A percentile compares a stretch with the other conserved stretches of the same genome.
These are phyloP conservation scores for Neurospora intermedia DNA, from an alignment of 495 filamentous ascomycete species.

Conservation along the genomic window DNA sequence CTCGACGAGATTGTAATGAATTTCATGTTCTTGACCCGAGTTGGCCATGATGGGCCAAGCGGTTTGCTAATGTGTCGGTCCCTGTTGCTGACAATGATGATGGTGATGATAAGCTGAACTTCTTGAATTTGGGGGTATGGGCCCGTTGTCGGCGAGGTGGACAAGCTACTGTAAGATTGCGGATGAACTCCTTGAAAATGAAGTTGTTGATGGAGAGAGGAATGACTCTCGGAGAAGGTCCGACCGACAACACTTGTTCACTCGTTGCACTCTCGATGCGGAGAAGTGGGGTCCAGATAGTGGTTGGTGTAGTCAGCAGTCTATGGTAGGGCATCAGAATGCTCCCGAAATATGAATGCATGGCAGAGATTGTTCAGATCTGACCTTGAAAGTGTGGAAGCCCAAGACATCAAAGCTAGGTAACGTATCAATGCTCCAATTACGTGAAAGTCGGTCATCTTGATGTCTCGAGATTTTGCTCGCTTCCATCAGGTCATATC, in stretches of 20 bases:
- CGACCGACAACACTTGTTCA: background rate
- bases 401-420: background rate
- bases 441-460: background rate
- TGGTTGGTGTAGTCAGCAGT: background rate
- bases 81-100: background rate
- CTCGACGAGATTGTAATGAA: slow-evolving; percentile 25
- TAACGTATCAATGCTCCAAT: background rate
- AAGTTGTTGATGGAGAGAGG: background rate
- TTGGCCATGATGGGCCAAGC: background rate
- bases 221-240: background rate
- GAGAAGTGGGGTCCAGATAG: background rate
- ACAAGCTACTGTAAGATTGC: background rate
- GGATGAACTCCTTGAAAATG: background rate
- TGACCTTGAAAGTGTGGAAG: background rate
- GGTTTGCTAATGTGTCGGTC: background rate
- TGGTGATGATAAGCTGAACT: background rate
- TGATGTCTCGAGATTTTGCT: background rate
- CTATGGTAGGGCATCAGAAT: background rate
- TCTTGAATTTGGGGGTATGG: background rate
- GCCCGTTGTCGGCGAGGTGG: background rate
- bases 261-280: background rate
- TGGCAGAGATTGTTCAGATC: background rate
- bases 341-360: background rate
- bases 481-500: background rate
- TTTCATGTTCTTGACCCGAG: slow-evolving; percentile 1